Evolutionary conservation across 129 eudicot species (phyloP), one percentile per base, ranked within the genome.

Genomic region (Tagetes patula): DNA sequence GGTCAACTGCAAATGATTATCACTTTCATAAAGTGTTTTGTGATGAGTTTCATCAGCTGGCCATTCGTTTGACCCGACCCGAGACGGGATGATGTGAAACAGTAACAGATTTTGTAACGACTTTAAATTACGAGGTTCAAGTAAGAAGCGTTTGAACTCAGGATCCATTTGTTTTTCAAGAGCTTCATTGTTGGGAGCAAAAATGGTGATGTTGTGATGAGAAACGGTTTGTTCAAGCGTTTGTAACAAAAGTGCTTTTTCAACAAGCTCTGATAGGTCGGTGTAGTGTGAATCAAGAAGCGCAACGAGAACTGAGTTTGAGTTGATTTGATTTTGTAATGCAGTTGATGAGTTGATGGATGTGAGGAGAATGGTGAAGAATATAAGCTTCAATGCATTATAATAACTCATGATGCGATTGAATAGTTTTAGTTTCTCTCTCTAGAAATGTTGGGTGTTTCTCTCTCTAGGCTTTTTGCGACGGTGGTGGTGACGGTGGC

Each of bases 231-330:
- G 77, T 38, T 94, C 98, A 0, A 94, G 84, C 2, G 88, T 80
- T 13, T 87, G 96, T 8, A 94, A 38, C 0, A 94, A 76, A 0
- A 94, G 89, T 3, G 96, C 98, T 39, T 90, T 94, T 65, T 94
- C 98, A 0, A 94, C 91, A 4, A 94, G 89, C 49, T 94, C 98
- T 0, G 98, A 79, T 31, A 94, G 76, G 77, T 90, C 96, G 2
- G 98, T 89, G 78, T 94, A 94, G 66, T 80, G 92, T 2, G 96
- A 90, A 70, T 94, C 98, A 14, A 94, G 85, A 4, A 94, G 91
- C 20, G 98, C 98, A 0, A 94, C 96, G 2, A 94, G 81, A 5
- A 94, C 87, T 0, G 98, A 94, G 80, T 90, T 90, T 68, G 98
- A 94, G 75, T 87, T 92, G 71, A 91, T 82, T 63, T 54, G 66